A percentile compares a stretch with the other conserved stretches of the same genome.
Evolutionary conservation across 768 basidiomycete species (phyloP).

Genomic region (Suillus luteus): DNA sequence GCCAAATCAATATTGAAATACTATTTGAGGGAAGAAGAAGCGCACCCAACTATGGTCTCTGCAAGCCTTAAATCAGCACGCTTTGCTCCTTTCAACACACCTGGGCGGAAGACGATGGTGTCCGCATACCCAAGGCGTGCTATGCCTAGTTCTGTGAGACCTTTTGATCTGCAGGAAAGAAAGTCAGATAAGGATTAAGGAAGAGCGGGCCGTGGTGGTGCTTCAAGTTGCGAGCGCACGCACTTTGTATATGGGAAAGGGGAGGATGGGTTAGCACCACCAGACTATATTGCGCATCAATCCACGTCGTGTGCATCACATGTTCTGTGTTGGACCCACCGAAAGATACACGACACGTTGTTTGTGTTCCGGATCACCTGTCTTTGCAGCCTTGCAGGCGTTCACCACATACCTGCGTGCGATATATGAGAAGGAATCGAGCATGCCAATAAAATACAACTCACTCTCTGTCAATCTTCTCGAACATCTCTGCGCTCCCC

Average conservation of each 20-base stretch:
- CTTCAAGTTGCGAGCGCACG: constrained; percentile 33
- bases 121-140: constrained; percentile 70
- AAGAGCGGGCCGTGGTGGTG: not conserved
- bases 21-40: constrained; percentile 1
- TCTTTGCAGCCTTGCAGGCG: constrained; percentile 65
- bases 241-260: constrained; percentile 54
- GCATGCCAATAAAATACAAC: constrained; percentile 22
- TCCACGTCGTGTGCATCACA: not conserved
- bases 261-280: constrained; percentile 53
- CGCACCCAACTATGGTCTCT: constrained; percentile 50
- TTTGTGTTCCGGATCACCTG: constrained; percentile 40
- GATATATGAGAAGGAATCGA: not conserved
- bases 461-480: constrained; percentile 78
- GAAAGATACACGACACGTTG: constrained; percentile 76
- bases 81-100: constrained; percentile 47
- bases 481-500: constrained; percentile 65
- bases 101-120: constrained; percentile 71
- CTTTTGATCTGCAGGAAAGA: constrained; percentile 58
- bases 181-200: too few relatives aligned
- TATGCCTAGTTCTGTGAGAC: constrained; percentile 68
- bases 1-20: not conserved
- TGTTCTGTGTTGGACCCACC: constrained; percentile 37
- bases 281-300: constrained; percentile 39
- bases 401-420: constrained; percentile 66
- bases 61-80: constrained; percentile 40